Evolutionary conservation across 2,329 filamentous ascomycete species (phyloP).

Genomic region (Ascochyta lentis): DNA sequence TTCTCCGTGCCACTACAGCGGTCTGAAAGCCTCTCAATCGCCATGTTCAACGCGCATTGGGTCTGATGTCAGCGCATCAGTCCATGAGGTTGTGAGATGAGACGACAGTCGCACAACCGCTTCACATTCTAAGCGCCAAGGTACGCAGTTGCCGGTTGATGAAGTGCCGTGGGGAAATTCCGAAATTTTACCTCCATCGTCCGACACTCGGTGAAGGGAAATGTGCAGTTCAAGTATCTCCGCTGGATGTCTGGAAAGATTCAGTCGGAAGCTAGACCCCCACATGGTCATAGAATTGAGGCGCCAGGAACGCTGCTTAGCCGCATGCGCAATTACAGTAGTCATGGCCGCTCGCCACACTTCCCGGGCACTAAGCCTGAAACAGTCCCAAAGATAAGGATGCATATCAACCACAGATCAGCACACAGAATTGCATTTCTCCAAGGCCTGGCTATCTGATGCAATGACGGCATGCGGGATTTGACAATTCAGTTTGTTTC

Average conservation of each 20-base stretch:
- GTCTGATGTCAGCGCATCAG: not conserved
- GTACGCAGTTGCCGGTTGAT: not conserved
- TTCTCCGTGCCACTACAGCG: conserved; percentile 6
- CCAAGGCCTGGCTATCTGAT: conserved; percentile 14
- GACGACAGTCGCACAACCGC: conserved; percentile 8
- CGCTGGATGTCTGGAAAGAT: conserved; percentile 16
- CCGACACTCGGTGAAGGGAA: not conserved
- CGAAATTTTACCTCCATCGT: not conserved
- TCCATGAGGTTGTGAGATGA: not conserved
- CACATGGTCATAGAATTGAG: conserved; percentile 20
- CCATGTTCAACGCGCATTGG: not conserved
- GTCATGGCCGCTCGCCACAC: conserved; percentile 4
- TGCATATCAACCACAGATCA: conserved; percentile 35
- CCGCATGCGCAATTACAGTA: not conserved
- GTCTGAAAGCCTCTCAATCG: not conserved
- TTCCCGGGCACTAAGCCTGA: conserved; percentile 28
- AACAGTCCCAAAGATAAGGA: conserved; percentile 44
- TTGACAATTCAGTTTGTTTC: conserved; percentile 15
- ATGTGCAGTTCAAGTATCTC: conserved; percentile 24
- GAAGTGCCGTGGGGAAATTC: not conserved
- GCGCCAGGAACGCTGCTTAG: conserved; percentile 23
- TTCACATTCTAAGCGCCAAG: conserved; percentile 15
- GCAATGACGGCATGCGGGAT: conserved; percentile 28
- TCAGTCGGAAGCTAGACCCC: conserved; percentile 15
- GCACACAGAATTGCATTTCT: conserved; percentile 18